Evolutionary conservation across 2,329 filamentous ascomycete genomes (phyloP), one percentile per base, ranked within the genome.

Genomic region (Geosmithia flava): DNA sequence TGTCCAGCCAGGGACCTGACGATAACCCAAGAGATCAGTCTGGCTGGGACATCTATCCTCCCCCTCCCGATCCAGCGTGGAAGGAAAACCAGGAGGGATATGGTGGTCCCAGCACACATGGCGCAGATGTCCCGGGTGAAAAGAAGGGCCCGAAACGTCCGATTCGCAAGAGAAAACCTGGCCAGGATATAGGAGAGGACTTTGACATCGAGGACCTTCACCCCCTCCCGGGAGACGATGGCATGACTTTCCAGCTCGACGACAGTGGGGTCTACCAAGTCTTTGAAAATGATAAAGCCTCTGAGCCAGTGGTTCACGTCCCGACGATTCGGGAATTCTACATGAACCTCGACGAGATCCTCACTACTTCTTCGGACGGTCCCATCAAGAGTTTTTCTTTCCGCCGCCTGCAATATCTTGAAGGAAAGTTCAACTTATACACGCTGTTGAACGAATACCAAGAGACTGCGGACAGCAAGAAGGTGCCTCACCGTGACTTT

Each of bases 341-440:
- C 64, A 86, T 95, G 72, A 91, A 96, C 60, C 71, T 98, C 23
- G 93, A 98, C 60, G 75, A 81, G 20, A 83, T 97, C 50, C 73
- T 95, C 47, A 81, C 84, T 50, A 81, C 94, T n/a, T 95, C 90
- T 1, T 95, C 90, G 0, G 91, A 98, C 39, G 93, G 93, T 0
- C 93, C 93, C 0, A 91, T 84, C 65, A 98, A 98, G 68, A 96
- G 89, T 59, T 97, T 97, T 65, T 91, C 93, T 1, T 98, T 95
- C 64, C 83, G 91, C 48, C 83, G 94, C 11, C 74, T 98, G 45
- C 91, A 95, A 58, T 98, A 97, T 62, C 71, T 98, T 8, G 93
- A 98, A 68, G 91, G 89, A 51, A 96, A 96, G 62, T 98, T 95
- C 68, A 95, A 96, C 61, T 75, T 98, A 20, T 96, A 98, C 61